Evolutionary conservation across 2,329 filamentous ascomycete species (phyloP).

Genomic region (Phyllachora maydis): DNA sequence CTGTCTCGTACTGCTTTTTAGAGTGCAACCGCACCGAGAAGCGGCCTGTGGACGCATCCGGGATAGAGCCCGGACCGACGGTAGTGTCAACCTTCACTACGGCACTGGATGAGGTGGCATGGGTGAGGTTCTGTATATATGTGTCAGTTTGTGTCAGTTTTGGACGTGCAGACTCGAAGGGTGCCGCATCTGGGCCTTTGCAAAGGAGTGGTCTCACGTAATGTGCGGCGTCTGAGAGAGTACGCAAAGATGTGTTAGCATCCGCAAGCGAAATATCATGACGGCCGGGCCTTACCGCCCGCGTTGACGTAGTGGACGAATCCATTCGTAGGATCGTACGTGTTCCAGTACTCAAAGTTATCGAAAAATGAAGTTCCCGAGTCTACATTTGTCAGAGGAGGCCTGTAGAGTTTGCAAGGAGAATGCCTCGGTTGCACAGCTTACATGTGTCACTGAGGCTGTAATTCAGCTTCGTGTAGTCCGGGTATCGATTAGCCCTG

Average conservation of each 20-base stretch:
- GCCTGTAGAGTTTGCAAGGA: too few species aligned
- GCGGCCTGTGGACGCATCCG: conserved; percentile 34
- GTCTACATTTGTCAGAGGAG: too few species aligned
- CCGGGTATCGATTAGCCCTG: conserved; percentile 19
- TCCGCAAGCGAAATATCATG: too few species aligned
- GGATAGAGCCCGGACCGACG: conserved; percentile 21
- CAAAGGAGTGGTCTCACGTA: too few species aligned
- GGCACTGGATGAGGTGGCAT: conserved; percentile 28
- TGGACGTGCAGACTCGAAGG: too few species aligned
- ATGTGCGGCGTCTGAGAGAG: too few species aligned
- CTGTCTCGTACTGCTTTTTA: conserved; percentile 34
- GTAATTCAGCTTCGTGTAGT: conserved; percentile 25
- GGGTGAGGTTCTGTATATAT: conserved; percentile 35
- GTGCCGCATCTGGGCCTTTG: too few species aligned
- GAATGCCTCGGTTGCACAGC: conserved; percentile 7
- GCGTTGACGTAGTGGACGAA: conserved; percentile 32
- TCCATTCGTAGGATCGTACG: conserved; percentile 25
- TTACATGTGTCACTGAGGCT: conserved; percentile 25
- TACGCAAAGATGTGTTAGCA: too few species aligned
- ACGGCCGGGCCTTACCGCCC: too few species aligned
- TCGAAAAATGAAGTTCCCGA: conserved; percentile 29
- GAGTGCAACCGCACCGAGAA: conserved; percentile 43
- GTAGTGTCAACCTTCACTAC: conserved; percentile 39
- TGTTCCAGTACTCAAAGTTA: conserved; percentile 29
- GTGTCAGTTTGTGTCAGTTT: background rate